phyloP scores from a whole-genome alignment of 1,284 basidiomycete genomes.

The Ustilago hordei region DNA sequence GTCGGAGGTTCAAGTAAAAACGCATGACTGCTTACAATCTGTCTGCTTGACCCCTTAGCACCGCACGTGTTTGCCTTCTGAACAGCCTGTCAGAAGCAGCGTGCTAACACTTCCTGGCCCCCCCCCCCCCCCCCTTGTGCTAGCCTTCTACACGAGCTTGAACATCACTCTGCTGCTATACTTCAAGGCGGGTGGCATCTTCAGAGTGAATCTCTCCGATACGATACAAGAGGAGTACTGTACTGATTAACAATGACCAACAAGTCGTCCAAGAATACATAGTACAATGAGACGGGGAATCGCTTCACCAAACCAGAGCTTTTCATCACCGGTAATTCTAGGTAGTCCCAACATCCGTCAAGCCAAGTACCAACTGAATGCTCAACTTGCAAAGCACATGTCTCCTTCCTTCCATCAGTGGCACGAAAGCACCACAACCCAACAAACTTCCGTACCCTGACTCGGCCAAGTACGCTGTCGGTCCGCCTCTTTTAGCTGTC shows the following conservation, averaged over 20 bases:
- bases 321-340: neutral
- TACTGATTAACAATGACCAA: conserved; percentile 14
- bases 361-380: conserved; percentile 55
- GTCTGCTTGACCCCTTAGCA: conserved; percentile 1
- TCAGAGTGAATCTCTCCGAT: neutral
- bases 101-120: conserved; percentile 11
- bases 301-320: neutral
- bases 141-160: neutral
- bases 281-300: neutral
- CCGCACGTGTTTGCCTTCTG: conserved; percentile 24
- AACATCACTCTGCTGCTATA: neutral
- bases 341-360: conserved; percentile 59
- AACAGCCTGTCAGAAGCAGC: neutral
- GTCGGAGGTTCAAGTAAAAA: too few relatives aligned
- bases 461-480: conserved; percentile 60
- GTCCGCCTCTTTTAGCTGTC: conserved; percentile 61
- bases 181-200: neutral
- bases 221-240: neutral
- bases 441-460: conserved; percentile 61
- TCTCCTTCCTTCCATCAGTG: conserved; percentile 49
- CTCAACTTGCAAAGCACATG: conserved; percentile 57
- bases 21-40: too few relatives aligned
- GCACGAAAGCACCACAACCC: conserved; percentile 60
- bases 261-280: neutral
- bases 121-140: neutral